Percentiles rank a stretch among this genome's conserved stretches.
Evolutionary conservation across 2,329 filamentous ascomycete genomes (phyloP).

Genomic region (Fusarium pilosicola): DNA sequence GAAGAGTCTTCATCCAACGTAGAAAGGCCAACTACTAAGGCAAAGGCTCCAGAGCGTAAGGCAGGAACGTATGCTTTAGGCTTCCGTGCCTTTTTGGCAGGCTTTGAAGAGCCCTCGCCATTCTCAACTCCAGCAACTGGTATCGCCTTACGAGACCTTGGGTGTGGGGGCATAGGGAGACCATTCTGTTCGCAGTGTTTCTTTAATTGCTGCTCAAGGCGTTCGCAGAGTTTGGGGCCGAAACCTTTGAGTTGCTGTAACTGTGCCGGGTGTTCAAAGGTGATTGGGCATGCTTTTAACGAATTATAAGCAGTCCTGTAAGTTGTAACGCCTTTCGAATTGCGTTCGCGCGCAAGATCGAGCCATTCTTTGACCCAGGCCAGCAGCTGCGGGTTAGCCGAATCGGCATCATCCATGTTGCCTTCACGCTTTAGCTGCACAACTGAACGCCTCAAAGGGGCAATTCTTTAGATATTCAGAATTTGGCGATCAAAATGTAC

Average conservation of each 20-base stretch:
- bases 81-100: conserved; percentile 68
- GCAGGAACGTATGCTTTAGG: conserved; percentile 76
- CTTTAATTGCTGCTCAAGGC: conserved; percentile 70
- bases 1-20: conserved; percentile 63
- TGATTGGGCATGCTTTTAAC: conserved; percentile 77
- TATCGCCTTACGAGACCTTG: conserved; percentile 56
- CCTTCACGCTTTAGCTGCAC: neutral
- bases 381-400: conserved; percentile 76
- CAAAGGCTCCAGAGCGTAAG: conserved; percentile 79
- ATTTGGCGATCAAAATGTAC: neutral
- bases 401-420: conserved; percentile 54
- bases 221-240: conserved; percentile 75
- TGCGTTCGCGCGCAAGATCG: conserved; percentile 73
- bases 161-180: conserved; percentile 72
- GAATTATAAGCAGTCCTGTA: conserved; percentile 83
- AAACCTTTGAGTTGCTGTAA: conserved; percentile 78
- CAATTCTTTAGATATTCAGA: neutral
- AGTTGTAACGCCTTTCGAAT: conserved; percentile 74
- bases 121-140: conserved; percentile 46
- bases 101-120: conserved; percentile 48
- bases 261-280: conserved; percentile 77
- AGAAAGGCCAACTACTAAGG: conserved; percentile 73
- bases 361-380: conserved; percentile 82
- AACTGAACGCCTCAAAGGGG: neutral
- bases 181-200: conserved; percentile 73